Evolutionary conservation across 2,329 filamentous ascomycete species (phyloP).

Genomic region (Scedosporium minutisporum): DNA sequence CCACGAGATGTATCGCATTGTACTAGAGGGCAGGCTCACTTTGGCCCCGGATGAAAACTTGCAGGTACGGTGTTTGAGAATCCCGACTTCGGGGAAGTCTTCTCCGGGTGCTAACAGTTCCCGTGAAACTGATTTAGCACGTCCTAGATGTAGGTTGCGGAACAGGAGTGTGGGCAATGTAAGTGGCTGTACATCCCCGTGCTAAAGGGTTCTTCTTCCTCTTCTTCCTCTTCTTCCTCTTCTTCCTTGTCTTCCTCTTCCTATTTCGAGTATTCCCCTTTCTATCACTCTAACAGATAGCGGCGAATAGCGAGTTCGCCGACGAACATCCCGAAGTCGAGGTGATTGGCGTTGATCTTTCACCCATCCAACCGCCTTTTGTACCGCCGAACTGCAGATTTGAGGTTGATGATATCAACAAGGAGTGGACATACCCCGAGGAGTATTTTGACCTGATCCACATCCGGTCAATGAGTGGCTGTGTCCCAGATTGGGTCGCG

Average conservation of each 20-base stretch:
- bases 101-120: not conserved
- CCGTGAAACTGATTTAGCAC: constrained; percentile 10
- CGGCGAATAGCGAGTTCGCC: constrained; percentile 14
- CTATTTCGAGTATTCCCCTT: not conserved
- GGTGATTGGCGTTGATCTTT: constrained; percentile 46
- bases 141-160: constrained; percentile 26
- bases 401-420: constrained; percentile 53
- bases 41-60: not conserved
- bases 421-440: constrained; percentile 33
- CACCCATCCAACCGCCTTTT: constrained; percentile 46
- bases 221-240: too few species aligned
- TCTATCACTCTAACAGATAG: not conserved
- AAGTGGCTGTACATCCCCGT: not conserved
- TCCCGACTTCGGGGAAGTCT: too few species aligned
- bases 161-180: constrained; percentile 28
- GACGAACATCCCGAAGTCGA: constrained; percentile 33
- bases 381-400: constrained; percentile 55
- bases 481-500: constrained; percentile 42
- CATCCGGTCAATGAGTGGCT: constrained; percentile 42
- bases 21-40: too few species aligned
- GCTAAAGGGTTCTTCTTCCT: too few species aligned
- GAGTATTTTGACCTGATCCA: constrained; percentile 51
- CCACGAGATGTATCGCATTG: too few species aligned
- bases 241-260: too few species aligned
- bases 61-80: too few species aligned